Conservation (phyloP, 805 yeast species). For the Brettanomyces sp. region DNA sequence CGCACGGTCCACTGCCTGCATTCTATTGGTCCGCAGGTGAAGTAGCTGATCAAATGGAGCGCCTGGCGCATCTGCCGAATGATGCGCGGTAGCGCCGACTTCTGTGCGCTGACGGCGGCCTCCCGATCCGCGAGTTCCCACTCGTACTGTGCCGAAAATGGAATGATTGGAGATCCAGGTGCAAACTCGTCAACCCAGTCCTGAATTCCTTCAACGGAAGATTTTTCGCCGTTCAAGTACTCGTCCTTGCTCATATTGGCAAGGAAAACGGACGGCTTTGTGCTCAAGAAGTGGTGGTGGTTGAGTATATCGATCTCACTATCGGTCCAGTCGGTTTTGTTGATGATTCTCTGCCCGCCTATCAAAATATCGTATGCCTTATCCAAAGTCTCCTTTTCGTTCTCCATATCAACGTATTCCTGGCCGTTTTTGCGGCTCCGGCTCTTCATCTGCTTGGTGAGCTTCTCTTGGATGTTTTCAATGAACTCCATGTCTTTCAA, state of each 20-base stretch:
- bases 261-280: constrained; percentile 90
- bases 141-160: constrained; percentile 27
- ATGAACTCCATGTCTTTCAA: constrained; percentile 65
- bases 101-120: not conserved
- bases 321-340: constrained; percentile 68
- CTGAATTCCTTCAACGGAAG: constrained; percentile 54
- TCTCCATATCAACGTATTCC: constrained; percentile 59
- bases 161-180: constrained; percentile 49
- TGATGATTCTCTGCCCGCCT: constrained; percentile 81
- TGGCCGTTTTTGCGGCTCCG: constrained; percentile 74
- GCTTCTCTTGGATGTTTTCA: constrained; percentile 47
- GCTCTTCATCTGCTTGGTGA: constrained; percentile 69
- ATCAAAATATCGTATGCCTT: constrained; percentile 69
- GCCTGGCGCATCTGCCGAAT: constrained; percentile 81
- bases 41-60: constrained; percentile 81
- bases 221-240: constrained; percentile 44
- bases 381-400: constrained; percentile 71
- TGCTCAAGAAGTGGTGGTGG: constrained; percentile 78
- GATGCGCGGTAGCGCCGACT: constrained; percentile 77
- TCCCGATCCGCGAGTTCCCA: constrained; percentile 23
- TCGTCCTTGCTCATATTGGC: constrained; percentile 86
- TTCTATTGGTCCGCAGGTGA: constrained; percentile 94
- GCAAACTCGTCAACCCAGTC: constrained; percentile 86
- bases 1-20: constrained; percentile 98
- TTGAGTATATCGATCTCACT: constrained; percentile 91